phyloP scores from a whole-genome alignment of 306 rosid species.

The Vicia sativa region DNA sequence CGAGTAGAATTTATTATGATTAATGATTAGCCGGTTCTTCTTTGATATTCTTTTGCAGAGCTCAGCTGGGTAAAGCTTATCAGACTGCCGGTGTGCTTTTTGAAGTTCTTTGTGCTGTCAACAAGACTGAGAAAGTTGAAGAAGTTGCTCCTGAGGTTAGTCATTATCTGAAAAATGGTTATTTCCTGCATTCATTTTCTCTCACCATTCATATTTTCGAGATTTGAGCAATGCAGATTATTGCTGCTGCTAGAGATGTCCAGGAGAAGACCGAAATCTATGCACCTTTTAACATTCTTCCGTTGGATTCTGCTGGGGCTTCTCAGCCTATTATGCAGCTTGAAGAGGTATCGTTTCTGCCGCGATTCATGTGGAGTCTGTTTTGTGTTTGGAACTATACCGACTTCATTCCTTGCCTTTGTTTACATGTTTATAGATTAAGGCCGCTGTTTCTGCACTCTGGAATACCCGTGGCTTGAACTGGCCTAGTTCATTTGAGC shows the following conservation, averaged over 20 bases:
- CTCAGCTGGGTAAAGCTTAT: constrained; percentile 93
- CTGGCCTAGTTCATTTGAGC: constrained; percentile 87
- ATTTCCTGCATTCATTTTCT: constrained; percentile 26
- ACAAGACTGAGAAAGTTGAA: constrained; percentile 94
- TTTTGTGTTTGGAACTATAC: constrained; percentile 38
- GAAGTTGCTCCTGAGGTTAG: constrained; percentile 99
- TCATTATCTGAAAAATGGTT: constrained; percentile 21
- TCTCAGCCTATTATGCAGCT: constrained; percentile 95
- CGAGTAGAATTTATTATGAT: neutral
- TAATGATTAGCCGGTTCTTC: constrained; percentile 11
- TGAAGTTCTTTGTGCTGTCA: constrained; percentile 97
- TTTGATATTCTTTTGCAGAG: constrained; percentile 57
- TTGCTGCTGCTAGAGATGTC: constrained; percentile 98
- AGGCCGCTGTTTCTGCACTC: constrained; percentile 85
- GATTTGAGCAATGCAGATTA: constrained; percentile 56
- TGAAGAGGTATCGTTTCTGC: constrained; percentile 70
- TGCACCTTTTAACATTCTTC: constrained; percentile 92
- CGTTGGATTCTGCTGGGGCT: constrained; percentile 95
- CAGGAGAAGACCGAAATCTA: constrained; percentile 93
- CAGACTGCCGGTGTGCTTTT: constrained; percentile 93
- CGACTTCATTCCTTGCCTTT: constrained; percentile 33
- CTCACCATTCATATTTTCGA: constrained; percentile 1
- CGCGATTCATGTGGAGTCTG: constrained; percentile 12
- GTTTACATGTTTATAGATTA: constrained; percentile 56
- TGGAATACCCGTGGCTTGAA: constrained; percentile 82